Base-by-base conservation (phyloP, 192 early-diverging fungal genomes). In the Geranomyces michiganensis region DNA sequence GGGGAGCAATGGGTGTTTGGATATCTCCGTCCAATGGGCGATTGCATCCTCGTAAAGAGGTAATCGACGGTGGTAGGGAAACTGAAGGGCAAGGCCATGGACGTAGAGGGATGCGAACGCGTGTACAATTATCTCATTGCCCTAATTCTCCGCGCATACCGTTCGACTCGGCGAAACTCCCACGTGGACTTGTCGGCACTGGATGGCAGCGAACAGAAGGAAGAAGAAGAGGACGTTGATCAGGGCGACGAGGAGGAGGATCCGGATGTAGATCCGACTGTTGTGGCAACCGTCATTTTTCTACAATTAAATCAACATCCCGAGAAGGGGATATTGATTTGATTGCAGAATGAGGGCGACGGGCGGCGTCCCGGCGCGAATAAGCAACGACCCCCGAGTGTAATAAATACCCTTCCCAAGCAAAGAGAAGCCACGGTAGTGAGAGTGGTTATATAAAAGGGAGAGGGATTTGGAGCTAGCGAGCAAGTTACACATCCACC, bases 181-280 rank as follows among this genome's bases (percentile, higher is more conserved):
- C 46, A 19, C 46, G 46, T 47, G 46, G 46, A 47, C 46, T 47
- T 47, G 46, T 47, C 46, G 46, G 46, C 46, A 47, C 46, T 47
- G 19, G 46, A 47, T 19, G 46, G 19, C 46, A 47, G 46, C 46
- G 46, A 47, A 47, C 46, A 47, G 46, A 19, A 47, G 46, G 46
- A 47, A 19, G 46, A 14, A 19, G 46, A 47, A 10, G 46, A 47
- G 46, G 46, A 47, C 46, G 19, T 14, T 47, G 46, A 19, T 47
- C 12, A 47, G 46, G 46, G 46, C 46, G 46, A 47, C 46, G 46
- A 47, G 46, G 46, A 47, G 46, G 46, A 47, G 46, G 46, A 47
- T 47, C 46, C 46, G 46, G 46, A 47, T 47, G 46, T 47, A 47
- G 46, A 47, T 47, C 46, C 46, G 46, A 47, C 46, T 47, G 46